These are phyloP conservation scores for Piedraia hortae DNA, from an alignment of 2,329 filamentous ascomycete species.

Conservation along the genomic window DNA sequence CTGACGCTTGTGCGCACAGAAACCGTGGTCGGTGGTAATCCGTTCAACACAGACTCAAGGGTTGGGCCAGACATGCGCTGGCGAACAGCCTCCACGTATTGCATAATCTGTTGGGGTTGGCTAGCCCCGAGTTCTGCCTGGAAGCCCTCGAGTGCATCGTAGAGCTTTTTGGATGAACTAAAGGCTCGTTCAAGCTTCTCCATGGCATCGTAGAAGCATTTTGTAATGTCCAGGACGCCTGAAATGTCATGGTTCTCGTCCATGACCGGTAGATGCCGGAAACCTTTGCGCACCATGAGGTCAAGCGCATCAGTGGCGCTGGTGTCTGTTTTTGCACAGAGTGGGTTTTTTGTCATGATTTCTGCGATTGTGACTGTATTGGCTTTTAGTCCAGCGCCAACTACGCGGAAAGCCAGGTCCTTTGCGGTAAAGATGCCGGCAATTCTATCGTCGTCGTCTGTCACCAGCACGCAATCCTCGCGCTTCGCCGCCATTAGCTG, in stretches of 20 bases:
- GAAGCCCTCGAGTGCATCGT: conserved; percentile 90
- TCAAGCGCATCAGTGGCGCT: conserved; percentile 93
- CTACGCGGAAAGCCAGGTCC: conserved; percentile 89
- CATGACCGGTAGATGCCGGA: conserved; percentile 94
- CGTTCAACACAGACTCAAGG: conserved; percentile 76
- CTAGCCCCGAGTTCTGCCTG: conserved; percentile 88
- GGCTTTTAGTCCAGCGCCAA: conserved; percentile 71
- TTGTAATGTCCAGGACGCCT: conserved; percentile 92
- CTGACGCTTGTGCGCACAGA: conserved; percentile 89
- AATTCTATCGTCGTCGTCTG: conserved; percentile 91
- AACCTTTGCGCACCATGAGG: conserved; percentile 94
- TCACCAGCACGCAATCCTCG: conserved; percentile 92
- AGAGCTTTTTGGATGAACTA: conserved; percentile 88
- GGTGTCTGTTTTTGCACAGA: conserved; percentile 90
- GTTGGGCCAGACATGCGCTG: conserved; percentile 96
- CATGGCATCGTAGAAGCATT: conserved; percentile 99
- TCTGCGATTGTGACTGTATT: conserved; percentile 79
- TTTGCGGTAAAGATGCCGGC: conserved; percentile 98
- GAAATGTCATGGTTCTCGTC: conserved; percentile 99
- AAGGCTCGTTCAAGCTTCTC: conserved; percentile 97
- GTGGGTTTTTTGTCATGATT: conserved; percentile 98
- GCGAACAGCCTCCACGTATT: conserved; percentile 88
- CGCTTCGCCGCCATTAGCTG: conserved; percentile 97
- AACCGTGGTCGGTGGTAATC: conserved; percentile 75
- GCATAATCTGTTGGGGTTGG: conserved; percentile 94